Evolutionary conservation across 371 early-diverging fungal genomes (phyloP), one percentile per base, ranked within the genome.

Genomic region (Conidiobolus incongruus): DNA sequence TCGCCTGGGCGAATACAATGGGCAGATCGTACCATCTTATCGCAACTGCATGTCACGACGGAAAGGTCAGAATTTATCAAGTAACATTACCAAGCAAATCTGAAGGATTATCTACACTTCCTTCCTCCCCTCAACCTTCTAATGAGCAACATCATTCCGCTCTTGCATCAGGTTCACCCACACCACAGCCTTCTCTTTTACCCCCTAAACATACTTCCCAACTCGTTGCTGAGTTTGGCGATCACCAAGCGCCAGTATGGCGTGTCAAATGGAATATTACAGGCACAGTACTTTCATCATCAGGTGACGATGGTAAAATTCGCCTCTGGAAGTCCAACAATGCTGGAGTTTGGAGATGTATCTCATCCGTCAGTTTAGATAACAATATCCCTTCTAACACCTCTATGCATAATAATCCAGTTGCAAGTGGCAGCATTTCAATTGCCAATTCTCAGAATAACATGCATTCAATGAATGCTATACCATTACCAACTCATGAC

Each of bases 201-300:
- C 17, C 43, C 2, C 13, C n/a, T 21, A 5, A 3, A 5, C 13
- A 60, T 59, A 63, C 58, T 13, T 65, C 79, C 4, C 66, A 72
- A 13, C 41, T 61, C 2, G 59, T 77, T 16, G 78, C 70, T 1
- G 63, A 64, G 1, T 72, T 84, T 47, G 47, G 52, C 24, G 77
- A 83, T 36, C 83, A 84, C 46, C 54, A 63, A 22, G 70, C 73
- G 1, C 81, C 81, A 53, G 75, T 59, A 4, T 88, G 92, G 81
- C 61, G 77, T 11, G 84, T 90, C 0, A 77, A 81, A 50, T 92
- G 92, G 90, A 94, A 94, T 57, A 60, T 89, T 22, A 81, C 82
- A 2, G 95, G 93, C 2, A 90, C 93, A 0, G 76, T 89, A 31
- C 59, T 94, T 16, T 71, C 78, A 2, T 79, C 81, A 10, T 77